Evolutionary conservation across 305 asterid species (phyloP), one percentile per base, ranked within the genome.

Genomic region (Euphrasia arctica): DNA sequence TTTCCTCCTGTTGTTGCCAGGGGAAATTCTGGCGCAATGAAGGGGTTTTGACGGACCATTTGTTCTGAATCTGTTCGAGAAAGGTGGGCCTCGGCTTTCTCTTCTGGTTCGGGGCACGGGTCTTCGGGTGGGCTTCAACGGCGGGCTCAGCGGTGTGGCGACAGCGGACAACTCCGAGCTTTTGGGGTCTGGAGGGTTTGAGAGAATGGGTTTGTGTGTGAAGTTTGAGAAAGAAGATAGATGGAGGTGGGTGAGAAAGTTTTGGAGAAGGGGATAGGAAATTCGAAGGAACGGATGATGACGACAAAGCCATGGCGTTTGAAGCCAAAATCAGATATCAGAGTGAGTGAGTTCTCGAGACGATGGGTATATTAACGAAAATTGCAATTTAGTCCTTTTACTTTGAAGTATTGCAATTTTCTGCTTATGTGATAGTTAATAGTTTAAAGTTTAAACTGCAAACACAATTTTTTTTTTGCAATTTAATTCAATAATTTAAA

Each of bases 81-180:
- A 92, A 92, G 71, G 93, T 92, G 25, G 93, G 96, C 67, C 91
- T 84, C 14, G 89, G 96, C 69, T 92, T 89, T 32, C 87, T 80
- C 84, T 71, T 83, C 75, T 81, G 87, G 69, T 77, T 88, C 13
- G 47, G 58, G n/a, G 64, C 63, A 72, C 41, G 69, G 51, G 60
- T 51, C 63, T 57, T 57, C 29, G 68, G 68, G 1, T 57, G 48
- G 34, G 72, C 77, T n/a, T n/a, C n/a, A n/a, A n/a, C n/a, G n/a
- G n/a, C n/a, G 36, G 73, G 27, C 62, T 82, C 86, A 67, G 77
- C 69, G n/a, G 85, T 72, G 71, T 78, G 83, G 63, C 71, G 68
- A 65, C 76, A 80, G 70, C 80, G 82, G 36, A 67, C 72, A 63
- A 81, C 15, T 69, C 27, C 77, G 41, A 79, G 65, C 42, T 57